These are phyloP conservation scores for Elymus sibiricus DNA, from an alignment of 176 grass and related monocot genomes.

Conservation along the genomic window DNA sequence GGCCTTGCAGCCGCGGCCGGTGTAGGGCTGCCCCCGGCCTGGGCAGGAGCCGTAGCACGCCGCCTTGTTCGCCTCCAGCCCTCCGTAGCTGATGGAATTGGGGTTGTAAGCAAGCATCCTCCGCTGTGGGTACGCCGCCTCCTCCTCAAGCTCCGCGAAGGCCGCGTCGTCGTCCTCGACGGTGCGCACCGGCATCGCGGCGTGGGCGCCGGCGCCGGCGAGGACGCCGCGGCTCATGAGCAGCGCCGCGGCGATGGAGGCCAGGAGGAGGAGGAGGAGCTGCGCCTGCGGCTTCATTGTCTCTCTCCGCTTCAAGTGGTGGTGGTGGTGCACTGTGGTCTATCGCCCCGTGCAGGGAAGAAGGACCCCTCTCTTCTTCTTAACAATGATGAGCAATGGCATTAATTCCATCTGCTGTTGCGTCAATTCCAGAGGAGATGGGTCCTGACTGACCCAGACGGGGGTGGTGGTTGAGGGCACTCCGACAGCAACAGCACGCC, in stretches of 20 bases:
- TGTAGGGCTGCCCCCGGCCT: background rate
- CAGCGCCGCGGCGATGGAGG: background rate
- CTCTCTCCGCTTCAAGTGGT: background rate
- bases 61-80: background rate
- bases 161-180: background rate
- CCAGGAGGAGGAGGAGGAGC: conserved; percentile 9
- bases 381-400: too few species aligned
- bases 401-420: background rate
- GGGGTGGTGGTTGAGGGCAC: background rate
- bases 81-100: background rate
- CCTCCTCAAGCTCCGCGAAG: background rate
- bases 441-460: too few species aligned
- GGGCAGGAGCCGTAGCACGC: conserved; percentile 33
- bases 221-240: background rate
- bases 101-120: background rate
- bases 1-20: background rate
- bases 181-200: background rate
- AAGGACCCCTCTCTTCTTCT: too few species aligned
- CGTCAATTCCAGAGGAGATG: background rate
- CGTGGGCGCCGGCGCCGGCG: background rate
- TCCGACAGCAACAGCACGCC: background rate
- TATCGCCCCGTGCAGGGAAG: too few species aligned
- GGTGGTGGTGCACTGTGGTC: background rate
- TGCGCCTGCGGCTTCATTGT: conserved; percentile 1
- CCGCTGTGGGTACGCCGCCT: conserved; percentile 19